A percentile compares a stretch with the other conserved stretches of the same genome.
Evolutionary conservation across 2,329 filamentous ascomycete genomes (phyloP).

Genomic region (Pseudogymnoascus sp.): DNA sequence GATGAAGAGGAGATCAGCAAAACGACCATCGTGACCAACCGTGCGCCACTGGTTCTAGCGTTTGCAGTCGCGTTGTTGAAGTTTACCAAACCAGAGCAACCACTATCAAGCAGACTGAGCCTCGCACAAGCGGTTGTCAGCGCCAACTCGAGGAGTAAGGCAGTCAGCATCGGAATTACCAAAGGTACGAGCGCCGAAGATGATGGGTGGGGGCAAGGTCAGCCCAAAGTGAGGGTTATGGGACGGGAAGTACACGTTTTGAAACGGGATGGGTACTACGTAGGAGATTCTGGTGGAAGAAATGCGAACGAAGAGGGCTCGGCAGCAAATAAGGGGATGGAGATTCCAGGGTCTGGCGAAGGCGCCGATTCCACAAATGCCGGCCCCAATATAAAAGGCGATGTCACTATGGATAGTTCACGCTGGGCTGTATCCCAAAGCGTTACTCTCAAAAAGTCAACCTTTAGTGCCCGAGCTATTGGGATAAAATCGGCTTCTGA

Average conservation of each 20-base stretch:
- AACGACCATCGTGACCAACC: slow-evolving; percentile 61
- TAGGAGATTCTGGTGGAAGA: slow-evolving; percentile 24
- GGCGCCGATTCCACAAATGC: neutral
- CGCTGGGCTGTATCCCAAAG: slow-evolving; percentile 45
- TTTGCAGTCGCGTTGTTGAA: slow-evolving; percentile 68
- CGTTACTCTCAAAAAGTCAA: slow-evolving; percentile 45
- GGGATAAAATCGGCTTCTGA: slow-evolving; percentile 33
- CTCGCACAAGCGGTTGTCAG: slow-evolving; percentile 78
- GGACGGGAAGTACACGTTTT: slow-evolving; percentile 67
- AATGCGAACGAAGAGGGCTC: neutral
- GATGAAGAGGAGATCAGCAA: slow-evolving; percentile 52
- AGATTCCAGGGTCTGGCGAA: neutral
- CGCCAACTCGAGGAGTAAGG: slow-evolving; percentile 70
- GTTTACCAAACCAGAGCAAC: slow-evolving; percentile 79
- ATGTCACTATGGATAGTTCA: neutral
- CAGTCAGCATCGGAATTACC: slow-evolving; percentile 65
- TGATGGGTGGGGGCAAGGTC: slow-evolving; percentile 61
- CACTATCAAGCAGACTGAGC: slow-evolving; percentile 73
- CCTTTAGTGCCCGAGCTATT: slow-evolving; percentile 48
- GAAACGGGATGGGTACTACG: slow-evolving; percentile 68
- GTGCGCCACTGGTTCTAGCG: slow-evolving; percentile 73
- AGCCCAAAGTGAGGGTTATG: slow-evolving; percentile 65
- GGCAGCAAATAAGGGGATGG: slow-evolving; percentile 1
- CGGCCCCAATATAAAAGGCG: slow-evolving; percentile 7
- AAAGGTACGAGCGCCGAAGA: slow-evolving; percentile 56